A percentile compares a stretch with the other conserved stretches of the same genome.
Conservation (phyloP, 192 early-diverging fungal species). For the Gorgonomyces haynaldii region DNA sequence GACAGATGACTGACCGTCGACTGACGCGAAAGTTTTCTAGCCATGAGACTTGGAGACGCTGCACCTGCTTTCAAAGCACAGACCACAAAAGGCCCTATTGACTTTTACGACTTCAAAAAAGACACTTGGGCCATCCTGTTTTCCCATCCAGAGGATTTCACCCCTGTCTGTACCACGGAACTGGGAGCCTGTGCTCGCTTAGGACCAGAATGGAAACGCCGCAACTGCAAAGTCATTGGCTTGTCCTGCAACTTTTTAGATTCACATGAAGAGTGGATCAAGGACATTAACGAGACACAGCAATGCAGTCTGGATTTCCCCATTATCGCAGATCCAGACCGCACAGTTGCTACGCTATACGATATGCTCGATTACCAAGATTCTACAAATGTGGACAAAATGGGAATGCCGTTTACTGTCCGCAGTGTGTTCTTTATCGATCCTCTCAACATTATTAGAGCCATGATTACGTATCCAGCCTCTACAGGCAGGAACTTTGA, state of each 20-base stretch:
- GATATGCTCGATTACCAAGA: conserved; percentile 97
- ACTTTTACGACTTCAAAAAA: conserved; percentile 81
- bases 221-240: conserved; percentile 84
- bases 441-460: conserved; percentile 78
- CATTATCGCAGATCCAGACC: conserved; percentile 80
- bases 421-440: conserved; percentile 94
- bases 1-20: too few species aligned
- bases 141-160: conserved; percentile 97
- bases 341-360: conserved; percentile 79
- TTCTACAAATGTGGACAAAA: conserved; percentile 72
- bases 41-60: conserved; percentile 35
- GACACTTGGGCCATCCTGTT: conserved; percentile 91
- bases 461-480: conserved; percentile 87
- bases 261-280: conserved; percentile 78
- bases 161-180: conserved; percentile 94
- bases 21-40: too few species aligned
- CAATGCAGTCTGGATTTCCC: conserved; percentile 70
- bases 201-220: conserved; percentile 57
- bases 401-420: conserved; percentile 90
- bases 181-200: conserved; percentile 85
- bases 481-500: conserved; percentile 91
- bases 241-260: conserved; percentile 81
- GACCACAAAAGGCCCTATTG: conserved; percentile 81
- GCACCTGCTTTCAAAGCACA: conserved; percentile 66
- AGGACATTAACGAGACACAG: conserved; percentile 85